A percentile compares a stretch with the other conserved stretches of the same genome.
These are phyloP conservation scores for Limtongozyma cylindracea DNA, from an alignment of 805 yeast genomes.

Conservation along the genomic window DNA sequence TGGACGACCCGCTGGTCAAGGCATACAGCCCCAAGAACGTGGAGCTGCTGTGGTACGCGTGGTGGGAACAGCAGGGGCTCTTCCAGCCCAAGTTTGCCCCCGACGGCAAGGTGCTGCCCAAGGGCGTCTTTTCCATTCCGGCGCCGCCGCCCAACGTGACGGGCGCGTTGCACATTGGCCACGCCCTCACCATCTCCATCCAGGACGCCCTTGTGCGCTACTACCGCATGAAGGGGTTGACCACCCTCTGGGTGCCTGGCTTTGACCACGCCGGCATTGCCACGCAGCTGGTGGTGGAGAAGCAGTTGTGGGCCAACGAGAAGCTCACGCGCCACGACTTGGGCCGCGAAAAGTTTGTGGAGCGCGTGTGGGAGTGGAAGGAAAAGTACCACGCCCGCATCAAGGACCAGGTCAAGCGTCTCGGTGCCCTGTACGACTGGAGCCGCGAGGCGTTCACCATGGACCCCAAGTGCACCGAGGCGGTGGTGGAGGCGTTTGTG, in stretches of 20 bases:
- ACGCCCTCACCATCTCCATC: conserved; percentile 83
- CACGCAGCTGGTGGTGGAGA: conserved; percentile 95
- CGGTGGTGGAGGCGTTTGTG: conserved; percentile 84
- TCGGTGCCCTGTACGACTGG: conserved; percentile 98
- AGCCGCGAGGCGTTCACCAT: conserved; percentile 81
- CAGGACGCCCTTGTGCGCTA: conserved; percentile 86
- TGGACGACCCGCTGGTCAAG: conserved; percentile 83
- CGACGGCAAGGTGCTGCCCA: conserved; percentile 51
- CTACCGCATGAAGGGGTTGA: conserved; percentile 93
- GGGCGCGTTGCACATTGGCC: conserved; percentile 97
- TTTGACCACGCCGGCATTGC: conserved; percentile 99
- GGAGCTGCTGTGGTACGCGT: conserved; percentile 90
- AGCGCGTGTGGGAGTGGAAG: conserved; percentile 96
- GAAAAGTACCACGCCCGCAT: conserved; percentile 76
- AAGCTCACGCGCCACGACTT: conserved; percentile 82
- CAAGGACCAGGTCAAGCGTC: conserved; percentile 55
- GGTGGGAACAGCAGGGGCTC: conserved; percentile 85
- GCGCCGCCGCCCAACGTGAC: conserved; percentile 99
- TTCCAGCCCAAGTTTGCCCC: conserved; percentile 85
- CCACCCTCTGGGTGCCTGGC: conserved; percentile 83
- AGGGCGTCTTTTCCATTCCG: conserved; percentile 73
- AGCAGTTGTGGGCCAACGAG: conserved; percentile 74
- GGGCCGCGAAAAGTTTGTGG: conserved; percentile 77
- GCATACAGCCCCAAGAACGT: conserved; percentile 85
- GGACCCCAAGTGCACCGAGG: conserved; percentile 46